Evolutionary conservation across 73 alveolate species (phyloP), one percentile per base, ranked within the genome.

Genomic region (Durusdinium trenchii): DNA sequence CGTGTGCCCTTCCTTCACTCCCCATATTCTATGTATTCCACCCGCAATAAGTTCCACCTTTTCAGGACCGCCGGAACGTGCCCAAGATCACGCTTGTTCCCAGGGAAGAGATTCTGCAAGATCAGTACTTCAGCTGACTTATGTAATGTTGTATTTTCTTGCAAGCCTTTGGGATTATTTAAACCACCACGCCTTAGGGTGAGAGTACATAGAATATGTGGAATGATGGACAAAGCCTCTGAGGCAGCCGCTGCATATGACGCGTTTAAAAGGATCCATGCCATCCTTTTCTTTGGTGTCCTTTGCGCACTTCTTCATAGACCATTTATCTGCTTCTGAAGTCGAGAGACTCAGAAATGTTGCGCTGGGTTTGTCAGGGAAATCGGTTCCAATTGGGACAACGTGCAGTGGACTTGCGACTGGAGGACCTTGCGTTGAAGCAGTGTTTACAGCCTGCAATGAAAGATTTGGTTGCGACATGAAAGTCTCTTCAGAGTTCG

Each of bases 241-340:
- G 9, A 71, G 84, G 84, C 84, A 71, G n/a, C 12, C 84, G 4
- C 10, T 71, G 23, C 9, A 38, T 1, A 2, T 51, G n/a, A 71
- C 84, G 5, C 42, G 84, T 47, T 71, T 71, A 51, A 71, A 71
- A 7, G 84, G 84, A 26, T 2, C 47, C 2, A 4, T 71, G 84
- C 84, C 84, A 12, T 3, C 7, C 30, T 38, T 71, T 47, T 12
- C n/a, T 36, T 35, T 71, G 84, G 35, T 36, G 26, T 6, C 52
- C 16, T 71, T 71, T 38, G 50, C 84, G 50, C 84, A 71, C 84
- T 38, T 38, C 84, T 71, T 71, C 84, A 71, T 71, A 38, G 84
- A 71, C 84, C 26, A 3, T 26, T 32, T 71, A 51, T 16, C 52
- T 51, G 10, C 84, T 36, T 1, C 84, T 0, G 84, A 71, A 32